Conservation (phyloP, 2,329 filamentous ascomycete species). For the Fusarium transvaalense region DNA sequence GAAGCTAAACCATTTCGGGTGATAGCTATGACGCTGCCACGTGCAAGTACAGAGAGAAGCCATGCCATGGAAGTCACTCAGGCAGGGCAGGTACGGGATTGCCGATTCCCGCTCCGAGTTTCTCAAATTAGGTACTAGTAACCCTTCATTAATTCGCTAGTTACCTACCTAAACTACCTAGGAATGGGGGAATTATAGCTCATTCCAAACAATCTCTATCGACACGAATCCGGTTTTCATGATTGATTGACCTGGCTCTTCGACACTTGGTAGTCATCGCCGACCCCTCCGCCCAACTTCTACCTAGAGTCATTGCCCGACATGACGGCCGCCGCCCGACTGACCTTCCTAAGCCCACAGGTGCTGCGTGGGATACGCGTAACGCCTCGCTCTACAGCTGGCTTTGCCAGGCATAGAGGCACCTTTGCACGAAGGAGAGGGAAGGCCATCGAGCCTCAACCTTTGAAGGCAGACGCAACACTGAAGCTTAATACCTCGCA, state of each 20-base stretch:
- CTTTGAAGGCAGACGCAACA: slow-evolving; percentile 44
- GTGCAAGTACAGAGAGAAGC: slow-evolving; percentile 25
- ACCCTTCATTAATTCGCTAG: background rate
- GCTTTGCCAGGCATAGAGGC: slow-evolving; percentile 56
- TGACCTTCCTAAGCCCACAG: slow-evolving; percentile 78
- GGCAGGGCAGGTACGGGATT: slow-evolving; percentile 37
- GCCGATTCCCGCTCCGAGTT: slow-evolving; percentile 41
- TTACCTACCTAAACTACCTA: too few relatives aligned
- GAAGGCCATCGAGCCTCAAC: slow-evolving; percentile 69
- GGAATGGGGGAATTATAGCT: background rate
- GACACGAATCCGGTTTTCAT: slow-evolving; percentile 25
- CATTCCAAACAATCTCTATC: background rate
- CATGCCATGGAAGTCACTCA: slow-evolving; percentile 37
- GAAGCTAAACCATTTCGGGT: slow-evolving; percentile 13
- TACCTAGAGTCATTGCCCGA: slow-evolving; percentile 10
- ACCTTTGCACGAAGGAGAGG: slow-evolving; percentile 69
- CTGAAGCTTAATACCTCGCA: slow-evolving; percentile 36
- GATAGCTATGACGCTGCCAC: slow-evolving; percentile 44
- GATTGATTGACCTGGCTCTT: slow-evolving; percentile 25
- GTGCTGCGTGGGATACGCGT: slow-evolving; percentile 65
- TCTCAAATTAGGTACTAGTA: background rate
- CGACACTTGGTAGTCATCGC: slow-evolving; percentile 28
- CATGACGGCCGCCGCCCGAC: slow-evolving; percentile 74
- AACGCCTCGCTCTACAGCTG: slow-evolving; percentile 55
- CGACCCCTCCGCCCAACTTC: slow-evolving; percentile 2